phyloP scores from a whole-genome alignment of 805 yeast genomes.

The Kregervanrija fluxuum region DNA sequence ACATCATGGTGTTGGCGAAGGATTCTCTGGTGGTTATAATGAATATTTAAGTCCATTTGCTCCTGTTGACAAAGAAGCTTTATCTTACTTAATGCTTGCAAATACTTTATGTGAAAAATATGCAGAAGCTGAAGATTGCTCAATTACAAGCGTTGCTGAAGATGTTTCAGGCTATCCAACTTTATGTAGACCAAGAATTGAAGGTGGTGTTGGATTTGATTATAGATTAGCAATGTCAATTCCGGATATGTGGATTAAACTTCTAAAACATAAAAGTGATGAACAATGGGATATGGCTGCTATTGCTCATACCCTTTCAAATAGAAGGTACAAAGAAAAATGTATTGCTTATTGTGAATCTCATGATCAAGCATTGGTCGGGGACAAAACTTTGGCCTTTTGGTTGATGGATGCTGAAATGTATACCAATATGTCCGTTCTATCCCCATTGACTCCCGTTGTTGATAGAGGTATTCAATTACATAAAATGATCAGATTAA shows the following conservation, averaged over 20 bases:
- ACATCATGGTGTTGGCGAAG: slow-evolving; percentile 88
- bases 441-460: slow-evolving; percentile 66
- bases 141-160: slow-evolving; percentile 77
- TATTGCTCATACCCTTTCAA: slow-evolving; percentile 75
- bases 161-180: slow-evolving; percentile 98
- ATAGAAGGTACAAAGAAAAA: slow-evolving; percentile 80
- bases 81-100: slow-evolving; percentile 85
- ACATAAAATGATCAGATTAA: slow-evolving; percentile 82
- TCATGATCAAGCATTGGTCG: slow-evolving; percentile 96
- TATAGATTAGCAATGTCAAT: slow-evolving; percentile 94
- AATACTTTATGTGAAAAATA: slow-evolving; percentile 62
- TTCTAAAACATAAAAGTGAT: slow-evolving; percentile 74
- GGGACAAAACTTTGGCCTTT: slow-evolving; percentile 92
- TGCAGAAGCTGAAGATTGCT: slow-evolving; percentile 24
- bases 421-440: slow-evolving; percentile 89
- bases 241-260: slow-evolving; percentile 98
- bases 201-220: slow-evolving; percentile 92
- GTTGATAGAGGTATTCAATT: slow-evolving; percentile 86
- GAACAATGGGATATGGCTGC: slow-evolving; percentile 88
- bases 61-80: slow-evolving; percentile 80
- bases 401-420: slow-evolving; percentile 98
- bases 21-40: slow-evolving; percentile 86
- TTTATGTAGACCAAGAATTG: slow-evolving; percentile 60
- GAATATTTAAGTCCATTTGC: slow-evolving; percentile 76
- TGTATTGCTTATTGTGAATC: slow-evolving; percentile 92